Evolutionary conservation across 352 stramenopile species (phyloP), one percentile per base, ranked within the genome.

Genomic region (Pythium diclinum): DNA sequence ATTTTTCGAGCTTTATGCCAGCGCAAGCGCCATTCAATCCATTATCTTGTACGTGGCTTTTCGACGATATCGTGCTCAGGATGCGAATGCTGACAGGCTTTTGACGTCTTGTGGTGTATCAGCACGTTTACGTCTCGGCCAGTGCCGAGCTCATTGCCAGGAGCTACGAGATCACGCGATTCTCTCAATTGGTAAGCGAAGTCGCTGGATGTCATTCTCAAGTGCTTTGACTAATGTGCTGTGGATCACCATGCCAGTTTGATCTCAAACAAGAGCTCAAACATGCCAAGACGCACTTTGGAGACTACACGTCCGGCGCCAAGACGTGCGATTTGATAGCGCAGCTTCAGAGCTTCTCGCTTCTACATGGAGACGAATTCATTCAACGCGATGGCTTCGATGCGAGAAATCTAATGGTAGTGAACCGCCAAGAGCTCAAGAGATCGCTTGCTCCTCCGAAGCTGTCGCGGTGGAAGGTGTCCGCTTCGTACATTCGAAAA

Each of bases 261-360:
- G 19, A 56, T 23, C 56, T 67, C 14, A 4, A 6, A 8, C n/a
- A 11, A 21, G 56, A 59, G 10, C 59, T 87, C 14, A 19, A 38
- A 1, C 40, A 3, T 11, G 63, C 53, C 0, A 74, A 85, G 16
- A 46, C 17, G 2, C 48, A 64, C 44, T 84, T 87, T 56, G 83
- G 78, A 53, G 63, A 76, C 51, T 87, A 81, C 67, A 87, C 78
- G 0, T 77, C 75, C 3, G 66, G 75, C 2, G 83, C 72, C 73
- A 80, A 77, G 46, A 42, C 83, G 14, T 85, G 75, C 30, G 53
- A 68, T 28, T n/a, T 6, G 25, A 36, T 54, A 8, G 61, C 72
- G 8, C 56, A 83, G 14, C 51, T 54, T 17, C 44, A 61, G 16
- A 34, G 25, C 10, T 56, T 40, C 13, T 40, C 17, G 6, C 30